Percentiles rank a stretch among this genome's conserved stretches.
Conservation (phyloP, 371 early-diverging fungal genomes). For the Lichtheimia ornata region DNA sequence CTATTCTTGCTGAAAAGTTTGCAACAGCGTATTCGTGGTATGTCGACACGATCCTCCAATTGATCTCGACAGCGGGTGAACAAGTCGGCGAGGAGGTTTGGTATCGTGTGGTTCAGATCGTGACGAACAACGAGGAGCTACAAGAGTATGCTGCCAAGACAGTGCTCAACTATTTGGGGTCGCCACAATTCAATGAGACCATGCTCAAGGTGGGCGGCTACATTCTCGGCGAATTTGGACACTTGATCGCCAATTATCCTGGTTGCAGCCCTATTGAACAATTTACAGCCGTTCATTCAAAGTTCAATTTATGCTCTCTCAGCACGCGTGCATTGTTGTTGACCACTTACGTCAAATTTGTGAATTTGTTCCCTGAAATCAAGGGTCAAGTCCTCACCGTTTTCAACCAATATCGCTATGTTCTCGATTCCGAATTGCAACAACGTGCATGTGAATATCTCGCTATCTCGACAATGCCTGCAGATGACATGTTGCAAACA, state of each 20-base stretch:
- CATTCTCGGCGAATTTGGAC: slow-evolving; percentile 96
- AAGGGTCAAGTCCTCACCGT: slow-evolving; percentile 83
- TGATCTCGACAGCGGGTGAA: slow-evolving; percentile 94
- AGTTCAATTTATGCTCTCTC: slow-evolving; percentile 80
- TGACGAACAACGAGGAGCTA: slow-evolving; percentile 89
- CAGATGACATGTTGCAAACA: slow-evolving; percentile 86
- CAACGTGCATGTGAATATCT: slow-evolving; percentile 97
- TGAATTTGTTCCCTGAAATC: slow-evolving; percentile 96
- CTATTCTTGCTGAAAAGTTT: slow-evolving; percentile 96
- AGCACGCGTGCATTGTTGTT: slow-evolving; percentile 83
- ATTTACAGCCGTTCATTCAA: slow-evolving; percentile 89
- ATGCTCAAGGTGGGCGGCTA: slow-evolving; percentile 94
- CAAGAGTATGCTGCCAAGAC: slow-evolving; percentile 92
- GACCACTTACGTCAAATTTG: slow-evolving; percentile 92
- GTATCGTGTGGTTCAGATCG: slow-evolving; percentile 96
- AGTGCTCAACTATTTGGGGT: slow-evolving; percentile 75
- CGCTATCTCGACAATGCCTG: slow-evolving; percentile 77
- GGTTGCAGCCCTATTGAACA: slow-evolving; percentile 90
- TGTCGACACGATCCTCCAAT: slow-evolving; percentile 93
- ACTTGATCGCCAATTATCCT: slow-evolving; percentile 85
- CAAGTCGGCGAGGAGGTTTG: slow-evolving; percentile 96
- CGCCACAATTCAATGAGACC: slow-evolving; percentile 91
- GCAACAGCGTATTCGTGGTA: slow-evolving; percentile 98
- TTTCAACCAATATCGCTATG: slow-evolving; percentile 83
- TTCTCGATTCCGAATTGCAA: slow-evolving; percentile 92